Conservation (phyloP, 1,284 basidiomycete species). For the Quambalaria eucalypti region DNA sequence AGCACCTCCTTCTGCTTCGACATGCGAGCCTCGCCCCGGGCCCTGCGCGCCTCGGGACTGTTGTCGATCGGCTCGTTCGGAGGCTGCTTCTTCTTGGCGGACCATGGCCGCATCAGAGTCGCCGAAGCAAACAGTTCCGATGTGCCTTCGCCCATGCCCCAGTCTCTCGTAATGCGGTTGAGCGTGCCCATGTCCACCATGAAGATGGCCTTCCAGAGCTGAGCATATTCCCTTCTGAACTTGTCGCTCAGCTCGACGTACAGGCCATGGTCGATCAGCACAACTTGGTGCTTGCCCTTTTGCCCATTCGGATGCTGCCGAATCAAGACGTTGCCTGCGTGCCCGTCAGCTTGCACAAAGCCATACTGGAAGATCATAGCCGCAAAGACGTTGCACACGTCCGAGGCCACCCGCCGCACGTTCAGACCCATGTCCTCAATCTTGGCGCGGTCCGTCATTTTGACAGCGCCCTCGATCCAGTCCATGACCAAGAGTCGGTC, state of each 20-base stretch:
- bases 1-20: slow-evolving; percentile 14
- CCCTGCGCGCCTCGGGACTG: slow-evolving; percentile 1
- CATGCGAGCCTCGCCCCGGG: neutral
- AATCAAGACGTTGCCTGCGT: slow-evolving; percentile 33
- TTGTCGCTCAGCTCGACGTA: slow-evolving; percentile 31
- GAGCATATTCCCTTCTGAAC: slow-evolving; percentile 32
- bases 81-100: slow-evolving; percentile 20
- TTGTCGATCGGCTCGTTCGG: slow-evolving; percentile 20
- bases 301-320: slow-evolving; percentile 30
- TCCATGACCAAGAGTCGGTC: slow-evolving; percentile 33
- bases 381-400: slow-evolving; percentile 34
- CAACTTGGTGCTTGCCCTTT: slow-evolving; percentile 29
- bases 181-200: slow-evolving; percentile 27
- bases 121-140: slow-evolving; percentile 35
- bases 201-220: slow-evolving; percentile 38
- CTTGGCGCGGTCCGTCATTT: slow-evolving; percentile 31
- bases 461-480: slow-evolving; percentile 25
- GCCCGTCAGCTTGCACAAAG: slow-evolving; percentile 36
- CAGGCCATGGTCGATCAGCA: slow-evolving; percentile 39
- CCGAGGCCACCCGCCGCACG: slow-evolving; percentile 21
- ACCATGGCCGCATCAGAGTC: slow-evolving; percentile 35
- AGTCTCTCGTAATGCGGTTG: slow-evolving; percentile 23
- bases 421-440: slow-evolving; percentile 27
- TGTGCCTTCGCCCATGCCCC: slow-evolving; percentile 34
- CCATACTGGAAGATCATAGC: slow-evolving; percentile 37